These are phyloP conservation scores for Spathaspora arborariae DNA, from an alignment of 805 yeast species.

Conservation along the genomic window DNA sequence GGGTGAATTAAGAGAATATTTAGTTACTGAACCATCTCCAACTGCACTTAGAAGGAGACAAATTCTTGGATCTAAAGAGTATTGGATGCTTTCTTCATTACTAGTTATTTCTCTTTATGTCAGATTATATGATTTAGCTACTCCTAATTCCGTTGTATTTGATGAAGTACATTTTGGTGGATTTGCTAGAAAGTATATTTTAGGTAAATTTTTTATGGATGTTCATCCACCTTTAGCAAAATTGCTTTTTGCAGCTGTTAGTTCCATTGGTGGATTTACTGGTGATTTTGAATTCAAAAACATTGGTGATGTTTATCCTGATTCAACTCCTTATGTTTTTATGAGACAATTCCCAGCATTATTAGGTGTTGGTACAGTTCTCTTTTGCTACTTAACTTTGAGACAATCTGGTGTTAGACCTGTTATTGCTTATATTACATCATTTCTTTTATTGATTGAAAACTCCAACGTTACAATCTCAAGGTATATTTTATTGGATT, in stretches of 20 bases:
- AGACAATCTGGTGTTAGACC: constrained; percentile 71
- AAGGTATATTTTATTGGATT: constrained; percentile 69
- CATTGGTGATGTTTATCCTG: constrained; percentile 65
- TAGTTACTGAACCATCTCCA: constrained; percentile 49
- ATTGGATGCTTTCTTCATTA: constrained; percentile 19
- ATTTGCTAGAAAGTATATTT: constrained; percentile 80
- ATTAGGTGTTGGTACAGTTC: constrained; percentile 64
- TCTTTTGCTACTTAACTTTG: constrained; percentile 63
- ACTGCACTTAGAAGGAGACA: constrained; percentile 39
- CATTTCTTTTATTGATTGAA: constrained; percentile 57
- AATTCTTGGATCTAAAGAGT: constrained; percentile 25
- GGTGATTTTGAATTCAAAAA: constrained; percentile 66
- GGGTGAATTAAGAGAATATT: constrained; percentile 39
- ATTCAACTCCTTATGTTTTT: constrained; percentile 54
- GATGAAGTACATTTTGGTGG: constrained; percentile 97
- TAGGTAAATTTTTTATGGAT: constrained; percentile 65
- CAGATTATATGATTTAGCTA: constrained; percentile 56
- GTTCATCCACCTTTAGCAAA: constrained; percentile 80
- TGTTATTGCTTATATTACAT: constrained; percentile 53
- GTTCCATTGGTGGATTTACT: constrained; percentile 60
- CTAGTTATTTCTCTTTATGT: constrained; percentile 50
- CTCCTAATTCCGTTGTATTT: constrained; percentile 81
- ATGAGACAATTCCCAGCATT: constrained; percentile 72
- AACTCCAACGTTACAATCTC: constrained; percentile 69
- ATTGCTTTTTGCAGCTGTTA: constrained; percentile 72